Evolutionary conservation across 495 filamentous ascomycete species (phyloP).

Genomic region (Penicillium taxi): DNA sequence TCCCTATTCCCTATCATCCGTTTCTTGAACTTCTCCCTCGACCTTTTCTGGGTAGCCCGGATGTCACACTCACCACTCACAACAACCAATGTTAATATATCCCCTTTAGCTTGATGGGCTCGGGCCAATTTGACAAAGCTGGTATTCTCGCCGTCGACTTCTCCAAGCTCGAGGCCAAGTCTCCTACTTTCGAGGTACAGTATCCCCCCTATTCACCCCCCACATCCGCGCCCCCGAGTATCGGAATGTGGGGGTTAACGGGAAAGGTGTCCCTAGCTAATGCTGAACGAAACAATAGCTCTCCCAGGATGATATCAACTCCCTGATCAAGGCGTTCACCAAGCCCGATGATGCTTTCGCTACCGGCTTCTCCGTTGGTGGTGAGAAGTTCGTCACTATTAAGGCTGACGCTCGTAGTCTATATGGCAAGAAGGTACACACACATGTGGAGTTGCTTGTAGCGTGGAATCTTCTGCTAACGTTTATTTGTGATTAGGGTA

Average conservation of each 20-base stretch:
- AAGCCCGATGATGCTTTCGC: conserved; percentile 22
- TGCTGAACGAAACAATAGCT: conserved; percentile 17
- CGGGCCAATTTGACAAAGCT: conserved; percentile 75
- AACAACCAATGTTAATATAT: conserved; percentile 12
- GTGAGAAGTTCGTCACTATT: conserved; percentile 64
- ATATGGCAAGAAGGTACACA: conserved; percentile 72
- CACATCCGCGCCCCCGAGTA: not conserved
- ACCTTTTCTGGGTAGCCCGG: not conserved
- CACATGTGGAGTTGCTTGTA: not conserved
- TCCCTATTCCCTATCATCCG: too few relatives aligned
- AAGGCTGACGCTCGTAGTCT: conserved; percentile 68
- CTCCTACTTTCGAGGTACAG: conserved; percentile 59
- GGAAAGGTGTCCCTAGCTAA: not conserved
- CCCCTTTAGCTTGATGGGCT: conserved; percentile 64
- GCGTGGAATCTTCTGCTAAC: not conserved
- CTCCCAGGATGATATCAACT: conserved; percentile 32
- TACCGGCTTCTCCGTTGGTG: conserved; percentile 60
- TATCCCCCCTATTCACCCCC: conserved; percentile 2
- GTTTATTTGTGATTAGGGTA: conserved; percentile 50
- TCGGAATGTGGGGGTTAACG: conserved; percentile 7
- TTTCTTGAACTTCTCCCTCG: not conserved
- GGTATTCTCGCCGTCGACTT: conserved; percentile 78
- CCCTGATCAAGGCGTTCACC: conserved; percentile 27
- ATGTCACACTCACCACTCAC: conserved; percentile 5
- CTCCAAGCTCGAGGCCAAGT: conserved; percentile 75